phyloP scores from a whole-genome alignment of 306 rosid species.

The Sophora flavescens region DNA sequence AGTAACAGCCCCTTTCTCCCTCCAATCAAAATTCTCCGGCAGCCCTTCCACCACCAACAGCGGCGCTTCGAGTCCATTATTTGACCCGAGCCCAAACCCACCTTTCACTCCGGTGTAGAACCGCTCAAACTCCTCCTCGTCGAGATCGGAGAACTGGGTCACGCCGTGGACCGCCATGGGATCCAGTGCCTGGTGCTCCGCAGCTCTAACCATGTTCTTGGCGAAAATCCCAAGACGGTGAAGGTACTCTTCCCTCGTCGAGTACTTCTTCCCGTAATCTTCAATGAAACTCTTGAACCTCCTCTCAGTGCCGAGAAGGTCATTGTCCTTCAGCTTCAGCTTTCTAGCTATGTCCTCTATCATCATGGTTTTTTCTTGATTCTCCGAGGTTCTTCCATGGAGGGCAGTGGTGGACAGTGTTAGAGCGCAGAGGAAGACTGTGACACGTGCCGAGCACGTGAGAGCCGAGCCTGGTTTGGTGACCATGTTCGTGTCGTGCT shows the following conservation, averaged over 20 bases:
- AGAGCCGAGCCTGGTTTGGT: conserved; percentile 31
- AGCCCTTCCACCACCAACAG: conserved; percentile 55
- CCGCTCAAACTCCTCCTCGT: conserved; percentile 71
- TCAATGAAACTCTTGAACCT: conserved; percentile 74
- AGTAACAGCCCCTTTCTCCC: conserved; percentile 91
- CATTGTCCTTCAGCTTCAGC: conserved; percentile 37
- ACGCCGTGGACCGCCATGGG: conserved; percentile 89
- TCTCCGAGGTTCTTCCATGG: conserved; percentile 15
- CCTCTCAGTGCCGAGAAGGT: conserved; percentile 59
- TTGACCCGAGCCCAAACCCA: conserved; percentile 35
- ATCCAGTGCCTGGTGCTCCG: conserved; percentile 78
- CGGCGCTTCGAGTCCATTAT: conserved; percentile 36
- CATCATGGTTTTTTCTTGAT: conserved; percentile 34
- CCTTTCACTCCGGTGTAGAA: conserved; percentile 65
- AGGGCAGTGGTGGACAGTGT: conserved; percentile 39
- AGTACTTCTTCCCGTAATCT: conserved; percentile 64
- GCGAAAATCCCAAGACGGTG: conserved; percentile 77
- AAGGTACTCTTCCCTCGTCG: conserved; percentile 73
- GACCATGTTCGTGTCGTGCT: neutral
- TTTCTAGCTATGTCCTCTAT: conserved; percentile 51
- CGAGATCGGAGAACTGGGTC: conserved; percentile 82
- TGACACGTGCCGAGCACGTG: conserved; percentile 49
- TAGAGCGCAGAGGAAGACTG: conserved; percentile 56
- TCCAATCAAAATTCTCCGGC: conserved; percentile 91
- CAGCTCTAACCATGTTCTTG: conserved; percentile 69